These are phyloP conservation scores for Fraxinus dipetala DNA, from an alignment of 305 asterid species.

Conservation along the genomic window DNA sequence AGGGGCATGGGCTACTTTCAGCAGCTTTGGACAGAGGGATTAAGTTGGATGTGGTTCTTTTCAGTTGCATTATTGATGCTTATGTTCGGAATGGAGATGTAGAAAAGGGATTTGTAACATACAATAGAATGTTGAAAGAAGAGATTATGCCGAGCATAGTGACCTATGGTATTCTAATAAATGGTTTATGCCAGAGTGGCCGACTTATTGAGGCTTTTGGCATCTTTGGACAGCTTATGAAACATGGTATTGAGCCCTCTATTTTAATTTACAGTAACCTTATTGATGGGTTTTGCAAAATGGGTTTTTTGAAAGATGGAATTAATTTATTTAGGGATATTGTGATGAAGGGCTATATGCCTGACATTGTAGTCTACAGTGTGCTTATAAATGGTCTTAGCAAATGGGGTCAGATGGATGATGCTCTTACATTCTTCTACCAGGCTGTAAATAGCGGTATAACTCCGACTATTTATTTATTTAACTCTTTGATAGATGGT, in stretches of 20 bases:
- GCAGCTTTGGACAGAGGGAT: conserved; percentile 32
- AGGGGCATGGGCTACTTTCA: conserved; percentile 32
- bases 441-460: conserved; percentile 28
- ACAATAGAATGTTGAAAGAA: conserved; percentile 36
- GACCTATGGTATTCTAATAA: conserved; percentile 38
- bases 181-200: conserved; percentile 35
- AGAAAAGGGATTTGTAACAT: conserved; percentile 26
- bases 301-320: conserved; percentile 33
- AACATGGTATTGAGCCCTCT: conserved; percentile 33
- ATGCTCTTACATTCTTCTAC: conserved; percentile 32
- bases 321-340: conserved; percentile 28
- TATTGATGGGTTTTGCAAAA: conserved; percentile 38
- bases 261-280: conserved; percentile 27
- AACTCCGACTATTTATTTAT: conserved; percentile 31
- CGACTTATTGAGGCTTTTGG: conserved; percentile 36
- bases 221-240: conserved; percentile 30
- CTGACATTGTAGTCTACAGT: conserved; percentile 25
- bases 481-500: conserved; percentile 42
- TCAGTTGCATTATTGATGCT: conserved; percentile 38
- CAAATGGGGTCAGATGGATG: conserved; percentile 32
- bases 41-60: conserved; percentile 37
- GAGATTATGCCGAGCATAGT: conserved; percentile 33
- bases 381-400: conserved; percentile 37
- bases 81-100: conserved; percentile 30
- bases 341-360: conserved; percentile 28